Percentiles rank a stretch among this genome's conserved stretches.
Conservation (phyloP, 306 rosid genomes). For the Cucurbita ficifolia region DNA sequence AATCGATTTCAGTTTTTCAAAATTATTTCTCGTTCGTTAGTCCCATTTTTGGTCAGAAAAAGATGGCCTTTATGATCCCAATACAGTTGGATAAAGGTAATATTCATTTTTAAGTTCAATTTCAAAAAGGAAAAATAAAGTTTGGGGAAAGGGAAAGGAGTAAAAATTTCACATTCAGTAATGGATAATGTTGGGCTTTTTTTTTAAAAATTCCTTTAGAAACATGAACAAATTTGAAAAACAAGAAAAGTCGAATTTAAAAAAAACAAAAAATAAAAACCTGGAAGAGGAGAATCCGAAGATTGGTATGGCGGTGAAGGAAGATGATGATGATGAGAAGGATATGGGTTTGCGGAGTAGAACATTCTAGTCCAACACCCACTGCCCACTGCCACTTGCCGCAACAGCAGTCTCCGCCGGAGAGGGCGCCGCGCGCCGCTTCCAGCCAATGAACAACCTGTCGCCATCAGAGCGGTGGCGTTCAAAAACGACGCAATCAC, state of each 20-base stretch:
- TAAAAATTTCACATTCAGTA: background rate
- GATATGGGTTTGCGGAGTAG: constrained; percentile 76
- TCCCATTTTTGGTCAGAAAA: too few relatives aligned
- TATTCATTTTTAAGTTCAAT: background rate
- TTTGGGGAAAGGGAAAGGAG: too few relatives aligned
- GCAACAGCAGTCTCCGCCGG: background rate
- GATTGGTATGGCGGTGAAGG: constrained; percentile 46
- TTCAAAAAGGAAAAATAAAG: background rate
- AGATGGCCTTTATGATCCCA: background rate
- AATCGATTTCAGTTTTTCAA: too few relatives aligned
- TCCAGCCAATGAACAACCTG: constrained; percentile 56
- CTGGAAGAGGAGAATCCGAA: constrained; percentile 52
- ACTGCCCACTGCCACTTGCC: constrained; percentile 16
- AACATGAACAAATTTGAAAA: background rate
- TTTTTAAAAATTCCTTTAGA: background rate
- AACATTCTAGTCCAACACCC: constrained; percentile 47
- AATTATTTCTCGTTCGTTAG: too few relatives aligned
- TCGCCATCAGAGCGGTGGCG: constrained; percentile 42
- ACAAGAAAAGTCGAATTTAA: too few relatives aligned
- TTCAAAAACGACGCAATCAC: constrained; percentile 68
- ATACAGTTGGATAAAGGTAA: background rate
- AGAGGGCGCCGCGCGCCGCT: constrained; percentile 16
- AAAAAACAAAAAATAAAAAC: background rate
- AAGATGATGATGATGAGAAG: constrained; percentile 24
- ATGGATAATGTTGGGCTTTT: background rate